These are phyloP conservation scores for Jamesozyma piceae DNA, from an alignment of 805 yeast species.

Conservation along the genomic window DNA sequence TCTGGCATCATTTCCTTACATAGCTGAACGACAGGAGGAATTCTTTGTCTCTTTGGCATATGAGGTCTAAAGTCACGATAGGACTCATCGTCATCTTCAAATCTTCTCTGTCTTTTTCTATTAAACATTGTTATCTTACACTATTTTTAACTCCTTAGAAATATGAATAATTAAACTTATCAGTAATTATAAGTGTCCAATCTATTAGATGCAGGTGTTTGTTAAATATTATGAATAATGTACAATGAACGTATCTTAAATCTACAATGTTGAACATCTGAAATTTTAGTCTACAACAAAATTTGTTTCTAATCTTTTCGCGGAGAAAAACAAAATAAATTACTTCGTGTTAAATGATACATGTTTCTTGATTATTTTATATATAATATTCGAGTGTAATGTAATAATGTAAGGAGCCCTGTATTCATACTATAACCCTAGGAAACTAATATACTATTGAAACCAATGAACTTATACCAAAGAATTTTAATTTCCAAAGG, in stretches of 20 bases:
- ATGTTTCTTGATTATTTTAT: too few relatives aligned
- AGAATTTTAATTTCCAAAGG: too few relatives aligned
- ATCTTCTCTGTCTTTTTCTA: constrained; percentile 17
- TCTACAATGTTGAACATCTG: neutral
- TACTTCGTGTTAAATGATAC: neutral
- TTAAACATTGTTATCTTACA: constrained; percentile 10
- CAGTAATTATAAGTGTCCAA: too few relatives aligned
- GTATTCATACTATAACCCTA: too few relatives aligned
- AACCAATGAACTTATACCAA: too few relatives aligned
- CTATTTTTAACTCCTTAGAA: too few relatives aligned
- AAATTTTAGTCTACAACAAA: neutral
- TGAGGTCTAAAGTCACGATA: constrained; percentile 27
- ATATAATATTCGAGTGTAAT: too few relatives aligned
- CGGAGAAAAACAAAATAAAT: neutral
- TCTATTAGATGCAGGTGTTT: too few relatives aligned
- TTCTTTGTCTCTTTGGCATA: constrained; percentile 27
- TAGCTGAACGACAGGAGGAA: constrained; percentile 39
- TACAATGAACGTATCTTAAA: neutral
- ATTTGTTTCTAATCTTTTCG: neutral
- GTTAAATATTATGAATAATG: too few relatives aligned
- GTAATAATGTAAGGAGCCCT: too few relatives aligned
- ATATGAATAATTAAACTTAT: too few relatives aligned
- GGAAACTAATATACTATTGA: too few relatives aligned
- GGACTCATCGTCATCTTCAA: constrained; percentile 25
- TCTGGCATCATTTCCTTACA: constrained; percentile 42